These are phyloP conservation scores for Sugiyamaella boreocaroliniensis DNA, from an alignment of 805 yeast species.

Conservation along the genomic window DNA sequence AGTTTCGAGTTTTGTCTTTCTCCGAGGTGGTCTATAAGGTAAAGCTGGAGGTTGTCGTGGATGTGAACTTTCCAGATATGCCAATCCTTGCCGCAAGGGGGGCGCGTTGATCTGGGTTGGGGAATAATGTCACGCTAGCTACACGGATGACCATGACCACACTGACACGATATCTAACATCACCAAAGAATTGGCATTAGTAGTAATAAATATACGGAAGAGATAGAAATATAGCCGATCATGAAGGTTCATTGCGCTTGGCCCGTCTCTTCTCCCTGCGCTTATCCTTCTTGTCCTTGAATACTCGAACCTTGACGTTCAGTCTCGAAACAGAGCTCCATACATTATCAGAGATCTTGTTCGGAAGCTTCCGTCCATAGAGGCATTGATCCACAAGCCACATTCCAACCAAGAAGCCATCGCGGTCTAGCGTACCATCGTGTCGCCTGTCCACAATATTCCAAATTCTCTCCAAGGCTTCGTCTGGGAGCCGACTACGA, in stretches of 20 bases:
- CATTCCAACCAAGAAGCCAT: constrained; percentile 90
- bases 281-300: constrained; percentile 18
- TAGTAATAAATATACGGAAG: background rate
- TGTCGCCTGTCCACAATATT: constrained; percentile 46
- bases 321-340: constrained; percentile 68
- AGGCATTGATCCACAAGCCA: constrained; percentile 96
- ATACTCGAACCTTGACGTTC: constrained; percentile 33
- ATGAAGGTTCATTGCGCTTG: background rate
- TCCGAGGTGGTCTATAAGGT: no score
- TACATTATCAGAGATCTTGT: constrained; percentile 53
- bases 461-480: constrained; percentile 58
- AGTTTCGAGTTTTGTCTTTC: no score
- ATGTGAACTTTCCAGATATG: background rate
- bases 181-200: background rate
- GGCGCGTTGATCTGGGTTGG: background rate
- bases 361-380: constrained; percentile 87
- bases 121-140: no score
- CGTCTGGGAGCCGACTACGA: constrained; percentile 64
- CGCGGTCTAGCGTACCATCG: constrained; percentile 72
- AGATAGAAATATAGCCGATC: background rate
- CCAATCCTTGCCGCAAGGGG: background rate
- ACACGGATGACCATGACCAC: no score
- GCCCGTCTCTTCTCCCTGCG: constrained; percentile 9
- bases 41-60: background rate
- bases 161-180: no score